Evolutionary conservation across 805 yeast species (phyloP).

Genomic region (Zygoascus biomembranicola): DNA sequence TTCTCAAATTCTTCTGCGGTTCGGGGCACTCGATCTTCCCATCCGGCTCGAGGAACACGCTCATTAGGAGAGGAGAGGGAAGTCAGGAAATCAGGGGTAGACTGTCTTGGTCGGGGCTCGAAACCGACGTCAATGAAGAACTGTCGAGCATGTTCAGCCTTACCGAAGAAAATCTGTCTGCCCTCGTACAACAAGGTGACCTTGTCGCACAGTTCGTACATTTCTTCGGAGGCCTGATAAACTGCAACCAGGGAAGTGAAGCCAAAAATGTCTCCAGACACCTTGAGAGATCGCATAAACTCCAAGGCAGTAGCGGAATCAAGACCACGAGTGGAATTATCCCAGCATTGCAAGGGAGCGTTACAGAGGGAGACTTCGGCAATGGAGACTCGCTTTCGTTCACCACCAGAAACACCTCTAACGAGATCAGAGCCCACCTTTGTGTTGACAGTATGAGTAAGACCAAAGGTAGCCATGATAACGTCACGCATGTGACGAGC

Average conservation of each 20-base stretch:
- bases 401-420: slow-evolving; percentile 55
- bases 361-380: slow-evolving; percentile 42
- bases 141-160: slow-evolving; percentile 37
- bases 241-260: slow-evolving; percentile 56
- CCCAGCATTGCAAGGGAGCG: slow-evolving; percentile 49
- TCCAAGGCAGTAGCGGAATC: slow-evolving; percentile 66
- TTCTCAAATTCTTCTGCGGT: slow-evolving; percentile 45
- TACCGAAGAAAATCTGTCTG: slow-evolving; percentile 47
- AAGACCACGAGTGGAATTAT: slow-evolving; percentile 64
- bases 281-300: slow-evolving; percentile 49
- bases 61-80: slow-evolving; percentile 48
- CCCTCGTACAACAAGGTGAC: slow-evolving; percentile 49
- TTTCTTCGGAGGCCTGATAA: slow-evolving; percentile 49
- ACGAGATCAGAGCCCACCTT: slow-evolving; percentile 39
- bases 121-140: slow-evolving; percentile 49
- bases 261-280: slow-evolving; percentile 42
- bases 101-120: slow-evolving; percentile 47
- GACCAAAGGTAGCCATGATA: slow-evolving; percentile 39
- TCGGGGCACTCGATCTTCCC: slow-evolving; percentile 41
- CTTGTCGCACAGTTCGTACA: slow-evolving; percentile 47
- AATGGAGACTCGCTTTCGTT: slow-evolving; percentile 47
- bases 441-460: slow-evolving; percentile 35
- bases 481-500: slow-evolving; percentile 44
- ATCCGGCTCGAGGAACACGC: slow-evolving; percentile 37
- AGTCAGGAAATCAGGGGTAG: slow-evolving; percentile 53